phyloP scores from a whole-genome alignment of 2,329 filamentous ascomycete species.

The Waltergamsia citrina region DNA sequence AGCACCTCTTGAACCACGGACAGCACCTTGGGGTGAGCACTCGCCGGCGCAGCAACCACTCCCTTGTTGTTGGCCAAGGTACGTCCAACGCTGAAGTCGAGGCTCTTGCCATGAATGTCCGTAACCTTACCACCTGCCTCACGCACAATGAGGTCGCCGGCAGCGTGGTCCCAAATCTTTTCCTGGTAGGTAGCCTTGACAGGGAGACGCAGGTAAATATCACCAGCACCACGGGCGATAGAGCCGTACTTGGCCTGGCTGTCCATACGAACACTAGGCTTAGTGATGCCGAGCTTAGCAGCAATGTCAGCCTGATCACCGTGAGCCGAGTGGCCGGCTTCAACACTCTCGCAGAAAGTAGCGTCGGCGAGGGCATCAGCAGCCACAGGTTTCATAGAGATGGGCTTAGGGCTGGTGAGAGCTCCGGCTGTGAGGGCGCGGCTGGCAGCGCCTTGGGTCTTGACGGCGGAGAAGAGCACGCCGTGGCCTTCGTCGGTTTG shows the following conservation, averaged over 20 bases:
- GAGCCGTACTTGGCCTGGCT: conserved; percentile 97
- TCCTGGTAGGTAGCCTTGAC: conserved; percentile 84
- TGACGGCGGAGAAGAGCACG: conserved; percentile 79
- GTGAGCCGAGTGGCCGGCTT: conserved; percentile 86
- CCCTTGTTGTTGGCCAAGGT: conserved; percentile 89
- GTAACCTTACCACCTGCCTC: conserved; percentile 91
- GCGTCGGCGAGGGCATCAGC: conserved; percentile 67
- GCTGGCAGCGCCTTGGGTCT: conserved; percentile 71
- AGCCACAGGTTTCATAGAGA: conserved; percentile 69
- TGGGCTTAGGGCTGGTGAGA: conserved; percentile 47
- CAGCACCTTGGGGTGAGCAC: conserved; percentile 68
- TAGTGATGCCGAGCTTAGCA: conserved; percentile 74
- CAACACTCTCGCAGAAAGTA: conserved; percentile 94
- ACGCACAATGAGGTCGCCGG: conserved; percentile 85
- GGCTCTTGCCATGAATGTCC: conserved; percentile 72
- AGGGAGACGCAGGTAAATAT: conserved; percentile 87
- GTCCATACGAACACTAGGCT: conserved; percentile 89
- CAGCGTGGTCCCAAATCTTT: conserved; percentile 99
- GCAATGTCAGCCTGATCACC: conserved; percentile 77
- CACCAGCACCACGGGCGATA: conserved; percentile 86
- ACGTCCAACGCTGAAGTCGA: conserved; percentile 81
- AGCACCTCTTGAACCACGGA: conserved; percentile 76
- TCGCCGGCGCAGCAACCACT: conserved; percentile 76
- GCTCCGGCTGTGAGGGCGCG: conserved; percentile 51
- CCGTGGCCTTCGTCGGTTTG: conserved; percentile 70